Conservation (phyloP, 2,329 filamentous ascomycete genomes). For the Diplodia seriata region DNA sequence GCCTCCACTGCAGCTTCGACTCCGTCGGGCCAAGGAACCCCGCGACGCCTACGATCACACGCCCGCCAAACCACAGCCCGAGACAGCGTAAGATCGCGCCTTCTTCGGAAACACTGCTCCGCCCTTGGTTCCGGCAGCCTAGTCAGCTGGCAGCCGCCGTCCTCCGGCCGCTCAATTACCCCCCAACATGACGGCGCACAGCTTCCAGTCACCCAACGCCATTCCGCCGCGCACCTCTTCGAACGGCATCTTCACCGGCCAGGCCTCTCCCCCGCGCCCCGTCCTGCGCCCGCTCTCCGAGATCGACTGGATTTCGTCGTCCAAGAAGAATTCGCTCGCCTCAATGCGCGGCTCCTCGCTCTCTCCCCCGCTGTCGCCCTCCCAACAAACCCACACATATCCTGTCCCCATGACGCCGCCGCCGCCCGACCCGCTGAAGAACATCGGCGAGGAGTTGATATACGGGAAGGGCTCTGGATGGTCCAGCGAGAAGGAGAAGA, state of each 20-base stretch:
- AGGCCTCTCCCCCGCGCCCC: conserved; percentile 26
- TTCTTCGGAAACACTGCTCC: conserved; percentile 4
- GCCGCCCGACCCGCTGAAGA: conserved; percentile 39
- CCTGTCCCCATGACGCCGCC: conserved; percentile 44
- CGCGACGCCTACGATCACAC: conserved; percentile 10
- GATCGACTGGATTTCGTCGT: conserved; percentile 49
- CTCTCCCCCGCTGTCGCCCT: conserved; percentile 32
- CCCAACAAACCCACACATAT: conserved; percentile 37
- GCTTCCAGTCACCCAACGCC: conserved; percentile 45
- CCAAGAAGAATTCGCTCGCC: conserved; percentile 42
- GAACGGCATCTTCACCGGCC: conserved; percentile 43
- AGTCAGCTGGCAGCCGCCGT: conserved; percentile 2
- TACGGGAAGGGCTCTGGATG: conserved; percentile 60
- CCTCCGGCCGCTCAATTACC: not conserved
- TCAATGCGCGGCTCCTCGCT: conserved; percentile 32
- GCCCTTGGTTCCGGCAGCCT: not conserved
- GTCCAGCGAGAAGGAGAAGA: conserved; percentile 77
- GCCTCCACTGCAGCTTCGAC: too few relatives aligned
- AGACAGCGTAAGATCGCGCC: conserved; percentile 17
- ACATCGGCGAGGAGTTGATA: conserved; percentile 49
- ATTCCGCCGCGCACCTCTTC: conserved; percentile 51
- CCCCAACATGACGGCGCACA: conserved; percentile 31
- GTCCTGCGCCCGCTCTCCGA: conserved; percentile 49
- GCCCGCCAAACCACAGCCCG: conserved; percentile 1
- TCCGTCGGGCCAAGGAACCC: not conserved